phyloP scores from a whole-genome alignment of 2,329 filamentous ascomycete species.

The Diaporthe helianthi region DNA sequence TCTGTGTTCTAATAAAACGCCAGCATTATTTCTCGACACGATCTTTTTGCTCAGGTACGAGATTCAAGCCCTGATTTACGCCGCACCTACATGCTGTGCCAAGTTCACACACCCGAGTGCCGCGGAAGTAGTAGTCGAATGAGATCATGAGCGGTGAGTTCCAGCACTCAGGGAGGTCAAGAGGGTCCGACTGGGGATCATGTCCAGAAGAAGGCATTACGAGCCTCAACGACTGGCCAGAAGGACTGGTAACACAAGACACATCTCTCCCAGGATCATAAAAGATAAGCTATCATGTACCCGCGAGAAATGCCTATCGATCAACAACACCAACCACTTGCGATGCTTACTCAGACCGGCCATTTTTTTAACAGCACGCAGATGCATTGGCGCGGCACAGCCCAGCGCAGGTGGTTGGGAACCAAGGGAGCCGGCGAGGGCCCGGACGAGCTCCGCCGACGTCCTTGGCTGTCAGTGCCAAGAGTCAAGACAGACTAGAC shows the following conservation, averaged over 20 bases:
- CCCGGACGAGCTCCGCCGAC: neutral
- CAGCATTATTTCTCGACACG: neutral
- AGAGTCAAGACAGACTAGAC: constrained; percentile 6
- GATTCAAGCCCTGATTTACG: neutral
- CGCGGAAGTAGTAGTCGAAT: neutral
- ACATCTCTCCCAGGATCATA: neutral
- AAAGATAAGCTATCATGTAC: neutral
- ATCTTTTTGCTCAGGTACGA: neutral
- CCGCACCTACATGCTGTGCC: neutral
- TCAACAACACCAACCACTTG: neutral
- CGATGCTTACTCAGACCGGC: constrained; percentile 9
- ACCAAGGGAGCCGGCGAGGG: neutral
- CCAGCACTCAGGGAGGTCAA: neutral
- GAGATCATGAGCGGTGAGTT: constrained; percentile 26
- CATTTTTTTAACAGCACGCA: neutral
- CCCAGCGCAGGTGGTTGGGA: neutral
- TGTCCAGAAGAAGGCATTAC: constrained; percentile 20
- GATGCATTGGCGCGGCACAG: constrained; percentile 9
- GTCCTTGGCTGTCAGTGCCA: neutral
- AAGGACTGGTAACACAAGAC: constrained; percentile 3
- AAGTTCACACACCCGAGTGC: neutral
- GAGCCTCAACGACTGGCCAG: constrained; percentile 29
- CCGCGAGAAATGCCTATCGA: constrained; percentile 1
- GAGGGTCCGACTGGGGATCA: constrained; percentile 6
- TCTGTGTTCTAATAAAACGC: no score